Percentiles rank a stretch among this genome's conserved stretches.
phyloP scores from a whole-genome alignment of 2,329 filamentous ascomycete species.

The Xylaria arbuscula region DNA sequence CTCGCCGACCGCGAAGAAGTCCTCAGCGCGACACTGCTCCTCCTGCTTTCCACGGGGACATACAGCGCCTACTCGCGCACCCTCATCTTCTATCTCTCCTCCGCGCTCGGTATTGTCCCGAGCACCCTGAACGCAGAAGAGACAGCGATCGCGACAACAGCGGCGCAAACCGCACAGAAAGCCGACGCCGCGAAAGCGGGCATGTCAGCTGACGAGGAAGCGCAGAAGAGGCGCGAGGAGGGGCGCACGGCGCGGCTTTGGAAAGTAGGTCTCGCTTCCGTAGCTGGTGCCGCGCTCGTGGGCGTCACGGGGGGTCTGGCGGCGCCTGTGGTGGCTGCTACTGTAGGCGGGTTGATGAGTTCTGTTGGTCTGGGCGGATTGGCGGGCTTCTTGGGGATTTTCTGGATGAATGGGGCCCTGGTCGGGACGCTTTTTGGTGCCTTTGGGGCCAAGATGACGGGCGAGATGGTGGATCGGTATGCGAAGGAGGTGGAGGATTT shows the following conservation, averaged over 20 bases:
- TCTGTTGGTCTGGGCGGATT: slow-evolving; percentile 86
- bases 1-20: slow-evolving; percentile 70
- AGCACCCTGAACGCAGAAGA: slow-evolving; percentile 75
- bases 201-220: slow-evolving; percentile 81
- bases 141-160: slow-evolving; percentile 77
- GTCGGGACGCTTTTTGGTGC: slow-evolving; percentile 91
- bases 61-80: slow-evolving; percentile 80
- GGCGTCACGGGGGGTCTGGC: slow-evolving; percentile 92
- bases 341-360: slow-evolving; percentile 85
- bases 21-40: slow-evolving; percentile 75
- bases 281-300: slow-evolving; percentile 89
- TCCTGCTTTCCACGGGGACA: slow-evolving; percentile 77
- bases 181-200: slow-evolving; percentile 57
- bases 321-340: slow-evolving; percentile 86
- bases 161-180: slow-evolving; percentile 74
- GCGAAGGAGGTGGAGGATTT: slow-evolving; percentile 87
- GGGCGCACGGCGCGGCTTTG: slow-evolving; percentile 78
- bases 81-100: slow-evolving; percentile 74
- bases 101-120: slow-evolving; percentile 72
- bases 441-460: slow-evolving; percentile 82
- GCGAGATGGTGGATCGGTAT: slow-evolving; percentile 88
- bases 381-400: slow-evolving; percentile 84
- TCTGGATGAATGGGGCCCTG: slow-evolving; percentile 86
- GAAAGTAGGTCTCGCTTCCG: slow-evolving; percentile 91
- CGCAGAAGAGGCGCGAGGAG: slow-evolving; percentile 76